Base-by-base conservation (phyloP, 2,329 filamentous ascomycete species). In the Triangularia setosa region DNA sequence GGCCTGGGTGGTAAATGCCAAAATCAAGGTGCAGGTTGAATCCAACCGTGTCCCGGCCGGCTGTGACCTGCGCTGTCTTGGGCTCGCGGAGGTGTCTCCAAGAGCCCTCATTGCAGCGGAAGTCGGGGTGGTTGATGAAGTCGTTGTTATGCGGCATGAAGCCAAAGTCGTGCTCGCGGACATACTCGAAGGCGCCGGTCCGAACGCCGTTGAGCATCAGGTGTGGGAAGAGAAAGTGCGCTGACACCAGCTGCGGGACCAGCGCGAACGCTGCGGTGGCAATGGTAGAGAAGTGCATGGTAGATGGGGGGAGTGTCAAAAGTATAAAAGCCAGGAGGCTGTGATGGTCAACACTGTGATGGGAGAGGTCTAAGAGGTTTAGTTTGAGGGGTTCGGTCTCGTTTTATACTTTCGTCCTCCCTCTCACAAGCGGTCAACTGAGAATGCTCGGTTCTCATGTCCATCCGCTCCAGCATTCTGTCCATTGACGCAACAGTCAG, bases 191-290 rank as follows among this genome's bases (percentile, higher is more conserved):
- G 16, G 68, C 59, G 4, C 64, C 33, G 6, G 62, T 58, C n/a
- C 63, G 53, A 16, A 61, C 61, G 21, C 72, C 72, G 62, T 73
- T 69, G 64, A 67, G 59, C 60, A 73, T 63, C 44, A 65, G 64
- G 58, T 65, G 63, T 30, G 73, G 72, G 62, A 74, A 73, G 68
- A 73, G 71, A 67, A 74, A 74, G 61, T 74, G 73, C 23, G 71
- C 73, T 4, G 68, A 71, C 1, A 65, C 71, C 59, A 72, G 54
- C 58, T 70, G 68, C 11, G 72, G 65, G 1, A 27, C 63, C 40
- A 62, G 40, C 30, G 63, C 59, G 6, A 65, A 25, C 3, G 55
- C 63, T 60, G 21, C 62, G 52, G 40, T 28, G 25, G 56, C 56
- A 18, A 65, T 16, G 21, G 55, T 62, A 7, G 63, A 60, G 14